Percentiles rank a stretch among this genome's conserved stretches.
Conservation (phyloP, 2,329 filamentous ascomycete genomes). For the Aspergillus tubingensis region DNA sequence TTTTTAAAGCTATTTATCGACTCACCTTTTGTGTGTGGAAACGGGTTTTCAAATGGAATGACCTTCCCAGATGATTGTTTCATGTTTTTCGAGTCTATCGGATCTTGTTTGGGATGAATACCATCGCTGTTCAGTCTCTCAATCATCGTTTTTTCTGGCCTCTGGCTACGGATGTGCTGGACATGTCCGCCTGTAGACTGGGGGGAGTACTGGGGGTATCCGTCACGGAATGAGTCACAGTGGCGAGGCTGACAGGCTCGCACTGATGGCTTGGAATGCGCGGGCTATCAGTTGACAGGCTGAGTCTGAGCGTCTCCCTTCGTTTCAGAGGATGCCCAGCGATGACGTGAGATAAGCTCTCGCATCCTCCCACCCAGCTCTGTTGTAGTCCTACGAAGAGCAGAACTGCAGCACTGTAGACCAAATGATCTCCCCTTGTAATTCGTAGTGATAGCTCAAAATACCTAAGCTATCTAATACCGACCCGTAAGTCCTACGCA, state of each 20-base stretch:
- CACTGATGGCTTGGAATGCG: no score
- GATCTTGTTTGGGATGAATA: conserved; percentile 6
- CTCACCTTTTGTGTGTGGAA: neutral
- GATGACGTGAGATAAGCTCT: neutral
- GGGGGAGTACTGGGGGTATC: neutral
- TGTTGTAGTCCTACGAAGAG: neutral
- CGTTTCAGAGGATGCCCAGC: neutral
- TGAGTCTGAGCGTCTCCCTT: neutral
- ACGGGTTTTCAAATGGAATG: neutral
- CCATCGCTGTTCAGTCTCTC: conserved; percentile 10
- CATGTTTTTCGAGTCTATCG: conserved; percentile 1
- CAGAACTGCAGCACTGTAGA: neutral
- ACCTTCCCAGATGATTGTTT: neutral
- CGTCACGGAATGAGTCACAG: neutral
- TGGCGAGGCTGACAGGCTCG: neutral
- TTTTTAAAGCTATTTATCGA: neutral
- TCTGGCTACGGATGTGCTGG: neutral
- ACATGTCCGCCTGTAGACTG: neutral
- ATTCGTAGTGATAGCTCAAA: no score
- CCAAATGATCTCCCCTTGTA: no score
- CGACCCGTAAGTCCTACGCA: no score
- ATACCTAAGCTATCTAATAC: no score
- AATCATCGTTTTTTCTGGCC: neutral
- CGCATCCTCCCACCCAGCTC: neutral
- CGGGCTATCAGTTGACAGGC: neutral